Evolutionary conservation across 768 basidiomycete genomes (phyloP).

Genomic region (Xerocomus brunneocitrinus): DNA sequence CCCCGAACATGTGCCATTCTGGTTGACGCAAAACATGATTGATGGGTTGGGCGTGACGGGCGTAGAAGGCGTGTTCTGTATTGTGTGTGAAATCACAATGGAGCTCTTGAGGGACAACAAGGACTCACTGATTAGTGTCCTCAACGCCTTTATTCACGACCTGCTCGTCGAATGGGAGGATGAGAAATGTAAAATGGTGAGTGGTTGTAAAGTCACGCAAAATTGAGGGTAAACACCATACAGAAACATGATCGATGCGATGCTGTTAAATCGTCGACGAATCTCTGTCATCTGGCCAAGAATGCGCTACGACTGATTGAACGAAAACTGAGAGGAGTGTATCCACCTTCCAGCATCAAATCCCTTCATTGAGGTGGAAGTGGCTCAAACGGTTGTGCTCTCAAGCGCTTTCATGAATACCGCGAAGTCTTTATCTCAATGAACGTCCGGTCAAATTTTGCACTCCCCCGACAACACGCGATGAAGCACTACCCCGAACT

Average conservation of each 20-base stretch:
- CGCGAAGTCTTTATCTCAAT: too few relatives aligned
- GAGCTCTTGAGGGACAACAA: slow-evolving; percentile 83
- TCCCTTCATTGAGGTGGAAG: slow-evolving; percentile 32
- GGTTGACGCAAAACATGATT: slow-evolving; percentile 88
- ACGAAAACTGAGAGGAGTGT: slow-evolving; percentile 75
- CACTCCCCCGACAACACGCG: too few relatives aligned
- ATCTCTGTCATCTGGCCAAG: slow-evolving; percentile 66
- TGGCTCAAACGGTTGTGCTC: slow-evolving; percentile 9
- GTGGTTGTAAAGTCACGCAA: slow-evolving; percentile 2
- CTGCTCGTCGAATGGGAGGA: slow-evolving; percentile 96
- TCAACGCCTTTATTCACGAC: slow-evolving; percentile 96
- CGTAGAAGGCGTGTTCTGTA: slow-evolving; percentile 92
- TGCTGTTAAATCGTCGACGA: slow-evolving; percentile 44
- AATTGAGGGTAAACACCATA: not conserved
- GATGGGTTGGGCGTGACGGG: slow-evolving; percentile 92
- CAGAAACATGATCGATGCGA: slow-evolving; percentile 47
- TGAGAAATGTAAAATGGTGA: slow-evolving; percentile 62
- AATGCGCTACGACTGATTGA: slow-evolving; percentile 76
- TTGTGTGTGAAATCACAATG: slow-evolving; percentile 87
- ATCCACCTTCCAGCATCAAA: slow-evolving; percentile 44
- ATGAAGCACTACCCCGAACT: too few relatives aligned
- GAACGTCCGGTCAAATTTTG: too few relatives aligned
- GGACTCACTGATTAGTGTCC: slow-evolving; percentile 89
- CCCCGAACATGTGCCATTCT: slow-evolving; percentile 90
- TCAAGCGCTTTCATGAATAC: not conserved